A percentile compares a stretch with the other conserved stretches of the same genome.
These are phyloP conservation scores for Planoprotostelium fungivorum DNA, from an alignment of 78 protist species.

Conservation along the genomic window DNA sequence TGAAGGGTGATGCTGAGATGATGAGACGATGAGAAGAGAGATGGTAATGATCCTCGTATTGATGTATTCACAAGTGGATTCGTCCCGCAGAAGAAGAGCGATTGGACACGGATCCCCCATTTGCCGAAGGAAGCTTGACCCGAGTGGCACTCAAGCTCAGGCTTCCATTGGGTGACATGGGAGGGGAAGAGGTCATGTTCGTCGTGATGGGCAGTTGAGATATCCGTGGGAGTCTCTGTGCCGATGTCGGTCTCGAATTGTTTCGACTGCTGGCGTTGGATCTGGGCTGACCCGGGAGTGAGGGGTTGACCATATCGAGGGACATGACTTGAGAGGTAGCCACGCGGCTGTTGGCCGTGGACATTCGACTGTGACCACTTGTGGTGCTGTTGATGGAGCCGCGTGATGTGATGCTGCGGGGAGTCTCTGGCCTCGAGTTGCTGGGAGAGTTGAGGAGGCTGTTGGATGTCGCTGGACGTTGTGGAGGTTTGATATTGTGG, in stretches of 20 bases:
- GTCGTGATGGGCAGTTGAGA: not conserved
- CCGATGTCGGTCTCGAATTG: not conserved
- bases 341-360: not conserved
- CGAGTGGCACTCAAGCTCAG: too few species aligned
- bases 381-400: not conserved
- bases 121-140: too few species aligned
- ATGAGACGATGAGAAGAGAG: too few species aligned
- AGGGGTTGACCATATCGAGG: not conserved
- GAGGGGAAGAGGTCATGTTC: too few species aligned
- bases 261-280: not conserved
- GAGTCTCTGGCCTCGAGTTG: not conserved
- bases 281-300: too few species aligned
- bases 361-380: not conserved
- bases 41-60: too few species aligned
- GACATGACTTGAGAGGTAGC: constrained; percentile 1
- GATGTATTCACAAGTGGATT: too few species aligned
- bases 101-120: too few species aligned
- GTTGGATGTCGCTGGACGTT: not conserved
- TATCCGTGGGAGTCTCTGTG: not conserved
- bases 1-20: too few species aligned
- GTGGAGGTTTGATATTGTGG: not conserved
- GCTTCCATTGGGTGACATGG: constrained; percentile 2
- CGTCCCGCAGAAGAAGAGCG: too few species aligned
- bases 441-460: not conserved
- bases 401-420: not conserved